Base-by-base conservation (phyloP, 1,284 basidiomycete genomes). In the Stygiomarasmius scandens region DNA sequence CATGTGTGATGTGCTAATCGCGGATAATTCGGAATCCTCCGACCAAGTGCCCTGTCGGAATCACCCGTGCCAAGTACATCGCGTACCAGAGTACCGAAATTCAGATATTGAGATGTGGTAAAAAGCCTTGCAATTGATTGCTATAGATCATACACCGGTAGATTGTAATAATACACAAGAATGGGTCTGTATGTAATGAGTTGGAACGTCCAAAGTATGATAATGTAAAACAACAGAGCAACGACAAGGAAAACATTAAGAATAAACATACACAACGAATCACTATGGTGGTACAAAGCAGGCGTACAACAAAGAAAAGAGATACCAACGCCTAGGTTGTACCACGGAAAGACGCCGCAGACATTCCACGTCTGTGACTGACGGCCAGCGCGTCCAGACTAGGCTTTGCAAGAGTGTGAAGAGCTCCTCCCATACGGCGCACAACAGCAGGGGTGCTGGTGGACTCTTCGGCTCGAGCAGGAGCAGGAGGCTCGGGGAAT, bases 401-500 rank as follows among this genome's bases (percentile, higher is more conserved):
- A 20, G 79, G 75, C 77, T 71, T 86, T 38, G 60, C 86, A 55
- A 85, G 80, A 60, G 89, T 73, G 34, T 89, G 69, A 66, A 87
- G 82, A 70, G 89, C 87, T 10, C n/a, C n/a, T n/a, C 83, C 83
- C 66, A 88, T 78, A 62, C 90, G 81, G 32, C 87, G 84, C 55
- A 77, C 79, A 22, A 75, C 76, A 46, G 32, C 24, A 57, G 60
- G 78, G 14, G 80, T 71, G 8, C 77, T 78, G 66, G 69, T 70
- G 61, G 69, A 66, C 58, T 79, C 73, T 66, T 78, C 76, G 61
- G 66, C 63, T 53, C 61, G 62, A 23, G 65, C 54, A 27, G 85
- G 62, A 23, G 65, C 54, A 27, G 85, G 84, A 44, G 88, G 89
- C 54, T 87, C 86, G 22, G 86, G 87, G 61, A 89, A 89, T 57